Evolutionary conservation across 805 yeast species (phyloP).

Genomic region (Priceomyces carsonii): DNA sequence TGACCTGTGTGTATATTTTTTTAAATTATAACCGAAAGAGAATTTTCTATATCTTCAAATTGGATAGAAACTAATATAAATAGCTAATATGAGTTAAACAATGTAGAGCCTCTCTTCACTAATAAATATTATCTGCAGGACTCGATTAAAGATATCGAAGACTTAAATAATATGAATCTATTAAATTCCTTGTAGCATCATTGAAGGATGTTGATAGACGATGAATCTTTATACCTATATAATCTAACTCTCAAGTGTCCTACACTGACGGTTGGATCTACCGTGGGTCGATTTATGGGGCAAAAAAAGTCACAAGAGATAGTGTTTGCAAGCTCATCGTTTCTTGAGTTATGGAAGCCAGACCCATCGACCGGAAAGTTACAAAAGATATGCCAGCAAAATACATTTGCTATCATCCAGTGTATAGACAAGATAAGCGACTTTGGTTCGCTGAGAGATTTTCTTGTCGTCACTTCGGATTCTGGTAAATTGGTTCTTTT

Average conservation of each 20-base stretch:
- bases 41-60: too few species aligned
- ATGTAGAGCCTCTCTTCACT: too few species aligned
- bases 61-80: too few species aligned
- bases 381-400: slow-evolving; percentile 38
- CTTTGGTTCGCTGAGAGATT: slow-evolving; percentile 56
- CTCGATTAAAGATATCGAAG: too few species aligned
- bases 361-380: slow-evolving; percentile 61
- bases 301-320: slow-evolving; percentile 58
- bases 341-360: slow-evolving; percentile 53
- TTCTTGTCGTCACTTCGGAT: slow-evolving; percentile 71
- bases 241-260: slow-evolving; percentile 70
- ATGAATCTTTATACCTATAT: slow-evolving; percentile 53
- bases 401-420: slow-evolving; percentile 61
- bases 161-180: too few species aligned
- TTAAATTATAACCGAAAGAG: too few species aligned
- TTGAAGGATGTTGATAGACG: slow-evolving; percentile 14
- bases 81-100: too few species aligned
- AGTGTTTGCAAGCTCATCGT: slow-evolving; percentile 55
- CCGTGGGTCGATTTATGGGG: slow-evolving; percentile 70
- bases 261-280: slow-evolving; percentile 50
- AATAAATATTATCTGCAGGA: too few species aligned
- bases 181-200: too few species aligned
- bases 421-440: slow-evolving; percentile 50
- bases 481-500: slow-evolving; percentile 68
- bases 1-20: too few species aligned